Percentiles rank a stretch among this genome's conserved stretches.
Conservation (phyloP, 208 protist genomes). For the Phytomonas francai region DNA sequence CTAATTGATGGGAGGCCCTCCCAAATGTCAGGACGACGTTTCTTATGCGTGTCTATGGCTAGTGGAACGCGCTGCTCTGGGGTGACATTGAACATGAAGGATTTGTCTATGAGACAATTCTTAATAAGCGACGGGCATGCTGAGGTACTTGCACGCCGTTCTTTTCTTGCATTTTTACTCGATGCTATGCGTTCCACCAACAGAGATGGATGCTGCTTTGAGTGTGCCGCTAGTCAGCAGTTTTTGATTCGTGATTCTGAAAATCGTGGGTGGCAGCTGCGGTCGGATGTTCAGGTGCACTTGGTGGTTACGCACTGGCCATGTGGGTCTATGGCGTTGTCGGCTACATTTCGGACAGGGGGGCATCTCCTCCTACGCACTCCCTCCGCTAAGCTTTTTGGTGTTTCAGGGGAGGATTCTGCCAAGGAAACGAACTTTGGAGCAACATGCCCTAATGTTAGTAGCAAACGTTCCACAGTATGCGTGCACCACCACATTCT, state of each 20-base stretch:
- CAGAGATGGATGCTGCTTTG: neutral
- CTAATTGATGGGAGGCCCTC: neutral
- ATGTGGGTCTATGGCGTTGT: conserved; percentile 57
- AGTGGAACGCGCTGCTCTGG: conserved; percentile 70
- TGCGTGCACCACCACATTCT: conserved; percentile 22
- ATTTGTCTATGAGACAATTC: conserved; percentile 12
- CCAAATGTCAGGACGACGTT: conserved; percentile 14
- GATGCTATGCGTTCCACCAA: conserved; percentile 19
- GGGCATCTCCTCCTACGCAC: conserved; percentile 47
- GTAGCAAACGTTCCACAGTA: neutral
- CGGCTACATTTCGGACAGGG: conserved; percentile 25
- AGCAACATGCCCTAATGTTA: neutral
- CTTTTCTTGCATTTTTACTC: conserved; percentile 62
- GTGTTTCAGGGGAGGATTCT: neutral
- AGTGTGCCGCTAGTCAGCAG: neutral
- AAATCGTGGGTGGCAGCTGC: conserved; percentile 22
- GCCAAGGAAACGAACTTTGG: neutral
- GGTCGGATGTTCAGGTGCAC: conserved; percentile 29
- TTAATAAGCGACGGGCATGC: conserved; percentile 74
- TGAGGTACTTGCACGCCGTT: conserved; percentile 77
- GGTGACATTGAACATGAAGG: neutral
- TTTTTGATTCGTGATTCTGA: neutral
- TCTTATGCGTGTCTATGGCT: conserved; percentile 70
- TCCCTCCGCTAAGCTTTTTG: conserved; percentile 15
- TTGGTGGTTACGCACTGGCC: conserved; percentile 66